Conservation (phyloP, 2,329 filamentous ascomycete species). For the Clonostachys solani region DNA sequence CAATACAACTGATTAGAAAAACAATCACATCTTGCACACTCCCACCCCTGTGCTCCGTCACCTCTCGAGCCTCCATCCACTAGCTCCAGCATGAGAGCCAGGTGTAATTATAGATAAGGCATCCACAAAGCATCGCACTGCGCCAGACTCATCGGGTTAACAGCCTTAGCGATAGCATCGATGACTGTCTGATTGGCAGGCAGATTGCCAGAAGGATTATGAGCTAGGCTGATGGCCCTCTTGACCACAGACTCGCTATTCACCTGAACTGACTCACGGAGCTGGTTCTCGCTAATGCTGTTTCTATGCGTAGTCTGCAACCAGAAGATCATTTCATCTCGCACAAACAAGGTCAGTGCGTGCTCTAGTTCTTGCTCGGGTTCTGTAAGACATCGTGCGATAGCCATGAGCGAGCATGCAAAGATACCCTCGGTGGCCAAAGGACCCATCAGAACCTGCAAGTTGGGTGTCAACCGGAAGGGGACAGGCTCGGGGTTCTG, state of each 20-base stretch:
- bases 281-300: slow-evolving; percentile 52
- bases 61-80: too few relatives aligned
- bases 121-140: slow-evolving; percentile 95
- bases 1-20: background rate
- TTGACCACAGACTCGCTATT: slow-evolving; percentile 94
- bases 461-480: slow-evolving; percentile 93
- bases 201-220: slow-evolving; percentile 71
- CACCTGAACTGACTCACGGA: slow-evolving; percentile 74
- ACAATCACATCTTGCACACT: background rate
- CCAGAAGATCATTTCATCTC: slow-evolving; percentile 98
- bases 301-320: slow-evolving; percentile 73
- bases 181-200: slow-evolving; percentile 97
- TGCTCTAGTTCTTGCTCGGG: slow-evolving; percentile 90
- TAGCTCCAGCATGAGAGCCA: too few relatives aligned
- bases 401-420: slow-evolving; percentile 91
- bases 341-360: slow-evolving; percentile 88
- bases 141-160: slow-evolving; percentile 85
- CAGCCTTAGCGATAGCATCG: slow-evolving; percentile 86
- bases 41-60: too few relatives aligned
- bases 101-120: slow-evolving; percentile 70
- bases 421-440: slow-evolving; percentile 96
- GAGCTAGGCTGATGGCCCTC: slow-evolving; percentile 79
- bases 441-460: slow-evolving; percentile 94
- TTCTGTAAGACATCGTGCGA: slow-evolving; percentile 89
- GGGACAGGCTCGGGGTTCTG: slow-evolving; percentile 94